Percentiles rank a stretch among this genome's conserved stretches.
Conservation (phyloP, 306 rosid species). For the Gleditsia sinensis region DNA sequence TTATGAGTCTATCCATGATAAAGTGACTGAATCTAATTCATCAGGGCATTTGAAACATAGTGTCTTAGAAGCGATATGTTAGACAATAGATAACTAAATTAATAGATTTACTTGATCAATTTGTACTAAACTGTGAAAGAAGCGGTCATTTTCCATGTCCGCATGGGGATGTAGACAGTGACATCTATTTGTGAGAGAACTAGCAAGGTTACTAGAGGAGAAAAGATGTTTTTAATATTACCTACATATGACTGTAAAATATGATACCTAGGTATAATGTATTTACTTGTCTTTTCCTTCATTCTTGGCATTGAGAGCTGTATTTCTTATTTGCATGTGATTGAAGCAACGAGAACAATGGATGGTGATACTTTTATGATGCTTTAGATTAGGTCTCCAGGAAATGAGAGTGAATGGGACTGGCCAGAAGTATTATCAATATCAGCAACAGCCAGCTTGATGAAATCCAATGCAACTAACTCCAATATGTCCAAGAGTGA, state of each 20-base stretch:
- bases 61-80: not conserved
- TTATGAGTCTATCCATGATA: not conserved
- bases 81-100: not conserved
- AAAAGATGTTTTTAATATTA: not conserved
- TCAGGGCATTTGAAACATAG: not conserved
- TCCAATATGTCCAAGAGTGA: constrained; percentile 44
- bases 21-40: not conserved
- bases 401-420: constrained; percentile 72
- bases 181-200: constrained; percentile 20
- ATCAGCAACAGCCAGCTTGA: constrained; percentile 52
- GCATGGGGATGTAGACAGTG: constrained; percentile 1
- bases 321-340: constrained; percentile 63
- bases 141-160: not conserved
- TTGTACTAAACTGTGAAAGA: not conserved
- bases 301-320: constrained; percentile 60
- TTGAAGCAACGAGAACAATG: constrained; percentile 71
- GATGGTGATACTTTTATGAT: constrained; percentile 78
- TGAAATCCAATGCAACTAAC: constrained; percentile 46
- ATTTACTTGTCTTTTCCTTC: constrained; percentile 15
- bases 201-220: not conserved
- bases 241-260: not conserved
- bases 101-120: not conserved
- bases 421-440: constrained; percentile 75
- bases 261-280: constrained; percentile 3
- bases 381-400: constrained; percentile 86